A percentile compares a stretch with the other conserved stretches of the same genome.
Evolutionary conservation across 306 rosid genomes (phyloP).

Genomic region (Medicago ruthenica): DNA sequence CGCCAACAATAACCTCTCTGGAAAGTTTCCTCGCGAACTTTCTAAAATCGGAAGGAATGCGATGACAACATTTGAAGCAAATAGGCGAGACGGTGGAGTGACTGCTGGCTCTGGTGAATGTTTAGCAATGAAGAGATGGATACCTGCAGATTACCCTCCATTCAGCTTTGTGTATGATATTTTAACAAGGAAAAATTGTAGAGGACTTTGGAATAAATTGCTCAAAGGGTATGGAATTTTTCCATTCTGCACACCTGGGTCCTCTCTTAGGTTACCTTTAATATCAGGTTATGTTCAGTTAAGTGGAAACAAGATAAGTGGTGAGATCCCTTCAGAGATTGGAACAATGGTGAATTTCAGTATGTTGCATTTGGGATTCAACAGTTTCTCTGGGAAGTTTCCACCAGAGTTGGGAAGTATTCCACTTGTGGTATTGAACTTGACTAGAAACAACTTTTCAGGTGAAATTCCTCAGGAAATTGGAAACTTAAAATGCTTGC

Average conservation of each 20-base stretch:
- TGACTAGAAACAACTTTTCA: slow-evolving; percentile 69
- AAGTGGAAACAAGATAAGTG: slow-evolving; percentile 68
- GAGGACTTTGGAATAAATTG: slow-evolving; percentile 76
- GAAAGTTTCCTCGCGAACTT: slow-evolving; percentile 71
- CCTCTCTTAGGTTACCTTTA: slow-evolving; percentile 46
- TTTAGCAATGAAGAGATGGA: slow-evolving; percentile 88
- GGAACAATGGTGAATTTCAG: slow-evolving; percentile 73
- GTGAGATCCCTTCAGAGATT: slow-evolving; percentile 74
- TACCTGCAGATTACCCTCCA: slow-evolving; percentile 96
- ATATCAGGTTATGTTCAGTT: slow-evolving; percentile 90
- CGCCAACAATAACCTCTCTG: slow-evolving; percentile 75
- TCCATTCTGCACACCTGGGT: slow-evolving; percentile 57
- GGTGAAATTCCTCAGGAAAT: slow-evolving; percentile 76
- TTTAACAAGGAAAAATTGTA: slow-evolving; percentile 84
- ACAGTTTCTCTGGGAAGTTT: slow-evolving; percentile 65
- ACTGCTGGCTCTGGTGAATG: slow-evolving; percentile 88
- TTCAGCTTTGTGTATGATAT: slow-evolving; percentile 77
- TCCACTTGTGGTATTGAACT: slow-evolving; percentile 69
- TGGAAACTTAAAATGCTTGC: slow-evolving; percentile 64
- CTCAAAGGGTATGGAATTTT: slow-evolving; percentile 81
- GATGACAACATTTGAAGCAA: slow-evolving; percentile 63
- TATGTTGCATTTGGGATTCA: slow-evolving; percentile 75
- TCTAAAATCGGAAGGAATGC: slow-evolving; percentile 68
- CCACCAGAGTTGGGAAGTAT: slow-evolving; percentile 66
- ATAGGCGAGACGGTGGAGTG: slow-evolving; percentile 34